These are phyloP conservation scores for Knoxdaviesia capensis DNA, from an alignment of 2,329 filamentous ascomycete genomes.

Conservation along the genomic window DNA sequence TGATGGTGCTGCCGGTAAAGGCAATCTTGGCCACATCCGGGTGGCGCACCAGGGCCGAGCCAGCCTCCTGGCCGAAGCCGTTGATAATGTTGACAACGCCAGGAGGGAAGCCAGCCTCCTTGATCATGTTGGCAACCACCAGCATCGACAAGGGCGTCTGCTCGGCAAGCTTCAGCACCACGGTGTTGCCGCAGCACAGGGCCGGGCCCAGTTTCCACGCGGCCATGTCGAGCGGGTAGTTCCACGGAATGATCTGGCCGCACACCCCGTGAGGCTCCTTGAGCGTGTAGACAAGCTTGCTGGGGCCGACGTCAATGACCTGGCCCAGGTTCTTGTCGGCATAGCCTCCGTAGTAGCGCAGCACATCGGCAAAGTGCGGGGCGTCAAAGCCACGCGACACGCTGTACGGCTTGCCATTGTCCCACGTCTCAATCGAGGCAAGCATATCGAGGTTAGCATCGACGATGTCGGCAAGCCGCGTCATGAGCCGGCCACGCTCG, in stretches of 20 bases:
- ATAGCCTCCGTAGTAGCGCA: constrained; percentile 62
- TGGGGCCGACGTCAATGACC: constrained; percentile 49
- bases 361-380: constrained; percentile 21
- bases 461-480: constrained; percentile 49
- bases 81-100: constrained; percentile 56
- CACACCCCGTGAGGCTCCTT: constrained; percentile 63
- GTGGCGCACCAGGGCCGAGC: constrained; percentile 43
- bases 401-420: constrained; percentile 61
- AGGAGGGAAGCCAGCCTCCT: constrained; percentile 51
- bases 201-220: constrained; percentile 35
- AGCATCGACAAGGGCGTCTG: constrained; percentile 39
- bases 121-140: constrained; percentile 41
- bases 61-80: constrained; percentile 41
- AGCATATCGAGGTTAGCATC: constrained; percentile 35
- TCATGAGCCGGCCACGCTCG: constrained; percentile 47
- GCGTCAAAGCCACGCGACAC: constrained; percentile 47
- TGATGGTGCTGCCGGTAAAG: constrained; percentile 51
- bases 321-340: constrained; percentile 65
- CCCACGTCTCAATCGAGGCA: constrained; percentile 46
- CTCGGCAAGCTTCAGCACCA: constrained; percentile 39
- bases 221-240: constrained; percentile 59
- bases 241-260: constrained; percentile 63
- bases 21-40: constrained; percentile 48
- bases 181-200: constrained; percentile 34
- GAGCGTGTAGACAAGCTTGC: constrained; percentile 58